phyloP scores from a whole-genome alignment of 768 basidiomycete genomes.

The Suillus ampliporus region DNA sequence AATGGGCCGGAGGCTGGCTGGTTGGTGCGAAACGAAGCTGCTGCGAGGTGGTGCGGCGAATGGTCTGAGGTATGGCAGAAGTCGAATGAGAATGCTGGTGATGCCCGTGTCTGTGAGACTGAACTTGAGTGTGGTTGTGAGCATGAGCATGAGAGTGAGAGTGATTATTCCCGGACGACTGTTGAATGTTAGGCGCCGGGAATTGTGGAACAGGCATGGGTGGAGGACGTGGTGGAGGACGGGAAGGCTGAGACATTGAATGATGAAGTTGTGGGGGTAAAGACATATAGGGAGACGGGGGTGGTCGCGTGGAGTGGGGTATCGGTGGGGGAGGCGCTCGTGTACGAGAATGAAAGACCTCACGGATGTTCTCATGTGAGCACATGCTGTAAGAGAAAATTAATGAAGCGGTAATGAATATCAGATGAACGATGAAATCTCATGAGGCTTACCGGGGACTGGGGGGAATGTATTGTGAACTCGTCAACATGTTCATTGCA shows the following conservation, averaged over 20 bases:
- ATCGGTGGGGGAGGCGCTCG: neutral
- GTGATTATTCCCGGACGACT: constrained; percentile 12
- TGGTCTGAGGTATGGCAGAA: constrained; percentile 17
- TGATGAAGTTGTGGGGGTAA: neutral
- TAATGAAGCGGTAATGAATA: constrained; percentile 18
- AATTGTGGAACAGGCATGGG: constrained; percentile 13
- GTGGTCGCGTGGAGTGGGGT: constrained; percentile 23
- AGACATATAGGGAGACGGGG: constrained; percentile 3
- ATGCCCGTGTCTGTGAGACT: constrained; percentile 19
- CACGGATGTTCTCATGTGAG: constrained; percentile 32
- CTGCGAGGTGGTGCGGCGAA: constrained; percentile 18
- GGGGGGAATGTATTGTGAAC: neutral
- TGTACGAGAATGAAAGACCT: neutral
- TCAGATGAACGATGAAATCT: constrained; percentile 9
- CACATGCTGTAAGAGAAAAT: constrained; percentile 17
- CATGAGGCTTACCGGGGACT: constrained; percentile 33
- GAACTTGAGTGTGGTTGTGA: constrained; percentile 7
- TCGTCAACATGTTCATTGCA: constrained; percentile 12
- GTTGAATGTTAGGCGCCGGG: constrained; percentile 12
- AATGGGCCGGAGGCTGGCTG: neutral
- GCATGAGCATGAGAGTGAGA: constrained; percentile 11
- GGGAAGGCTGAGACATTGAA: constrained; percentile 1
- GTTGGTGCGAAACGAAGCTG: constrained; percentile 10
- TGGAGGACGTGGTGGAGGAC: neutral
- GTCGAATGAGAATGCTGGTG: constrained; percentile 34